Percentiles rank a stretch among this genome's conserved stretches.
phyloP scores from a whole-genome alignment of 768 basidiomycete genomes.

The Mycena crocata region DNA sequence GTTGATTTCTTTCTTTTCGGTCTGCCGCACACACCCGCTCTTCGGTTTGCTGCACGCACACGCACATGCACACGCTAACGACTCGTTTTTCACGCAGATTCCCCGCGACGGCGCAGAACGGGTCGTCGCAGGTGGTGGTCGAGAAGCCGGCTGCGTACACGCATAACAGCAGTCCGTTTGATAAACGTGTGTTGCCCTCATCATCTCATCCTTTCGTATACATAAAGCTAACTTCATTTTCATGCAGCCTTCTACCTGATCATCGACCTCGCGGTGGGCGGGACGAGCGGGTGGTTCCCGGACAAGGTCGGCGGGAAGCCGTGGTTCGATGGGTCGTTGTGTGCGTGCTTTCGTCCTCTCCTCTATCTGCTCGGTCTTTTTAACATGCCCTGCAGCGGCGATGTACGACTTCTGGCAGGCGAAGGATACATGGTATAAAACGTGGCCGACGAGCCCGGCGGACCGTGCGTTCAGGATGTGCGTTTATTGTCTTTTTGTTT shows the following conservation, averaged over 20 bases:
- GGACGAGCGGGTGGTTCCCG: slow-evolving; percentile 91
- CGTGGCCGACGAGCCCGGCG: slow-evolving; percentile 73
- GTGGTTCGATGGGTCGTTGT: slow-evolving; percentile 74
- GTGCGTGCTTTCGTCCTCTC: slow-evolving; percentile 46
- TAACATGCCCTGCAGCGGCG: slow-evolving; percentile 53
- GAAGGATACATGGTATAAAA: slow-evolving; percentile 72
- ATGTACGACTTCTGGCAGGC: slow-evolving; percentile 76
- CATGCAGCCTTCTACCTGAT: slow-evolving; percentile 81
- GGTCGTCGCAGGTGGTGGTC: slow-evolving; percentile 61
- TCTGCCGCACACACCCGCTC: too few species aligned
- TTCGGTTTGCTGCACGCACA: too few species aligned
- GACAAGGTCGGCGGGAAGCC: slow-evolving; percentile 81
- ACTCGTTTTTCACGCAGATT: slow-evolving; percentile 65
- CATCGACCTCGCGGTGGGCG: slow-evolving; percentile 81
- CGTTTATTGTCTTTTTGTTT: slow-evolving; percentile 39
- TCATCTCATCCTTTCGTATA: background rate
- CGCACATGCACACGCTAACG: too few species aligned
- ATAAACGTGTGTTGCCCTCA: slow-evolving; percentile 68
- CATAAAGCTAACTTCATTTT: slow-evolving; percentile 42
- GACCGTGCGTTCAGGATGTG: slow-evolving; percentile 80
- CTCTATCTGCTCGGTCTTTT: background rate
- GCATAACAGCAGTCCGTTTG: slow-evolving; percentile 81
- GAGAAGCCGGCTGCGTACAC: slow-evolving; percentile 68
- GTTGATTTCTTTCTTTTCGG: too few species aligned
- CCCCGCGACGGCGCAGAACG: slow-evolving; percentile 70